These are phyloP conservation scores for Somion occarium DNA, from an alignment of 1,284 basidiomycete species.

Conservation along the genomic window DNA sequence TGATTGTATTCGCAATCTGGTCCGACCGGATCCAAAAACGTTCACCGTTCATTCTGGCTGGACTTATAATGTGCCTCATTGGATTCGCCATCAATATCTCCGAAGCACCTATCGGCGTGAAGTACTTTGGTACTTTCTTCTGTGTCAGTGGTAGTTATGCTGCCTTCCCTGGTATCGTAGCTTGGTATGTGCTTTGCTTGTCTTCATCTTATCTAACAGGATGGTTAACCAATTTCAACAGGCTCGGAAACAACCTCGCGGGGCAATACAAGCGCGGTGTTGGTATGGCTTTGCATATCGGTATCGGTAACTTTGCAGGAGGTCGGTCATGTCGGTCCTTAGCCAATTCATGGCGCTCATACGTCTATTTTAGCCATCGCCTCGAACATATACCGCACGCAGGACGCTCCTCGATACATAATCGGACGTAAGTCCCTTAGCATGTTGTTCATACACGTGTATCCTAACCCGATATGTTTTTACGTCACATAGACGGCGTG, in stretches of 20 bases:
- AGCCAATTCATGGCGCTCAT: too few species aligned
- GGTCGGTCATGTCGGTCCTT: conserved; percentile 8
- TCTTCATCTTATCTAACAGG: neutral
- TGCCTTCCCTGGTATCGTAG: conserved; percentile 56
- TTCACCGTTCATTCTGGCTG: conserved; percentile 54
- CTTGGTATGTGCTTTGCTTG: conserved; percentile 43
- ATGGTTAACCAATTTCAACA: conserved; percentile 18
- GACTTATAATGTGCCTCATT: conserved; percentile 46
- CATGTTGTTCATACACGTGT: neutral
- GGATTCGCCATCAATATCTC: conserved; percentile 68
- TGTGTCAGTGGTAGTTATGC: conserved; percentile 58
- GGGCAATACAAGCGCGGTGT: conserved; percentile 67
- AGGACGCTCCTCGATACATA: conserved; percentile 56
- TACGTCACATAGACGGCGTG: conserved; percentile 10
- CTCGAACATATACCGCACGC: conserved; percentile 54
- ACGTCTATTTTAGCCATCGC: conserved; percentile 36
- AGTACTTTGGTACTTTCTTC: conserved; percentile 68
- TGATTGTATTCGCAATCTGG: conserved; percentile 48
- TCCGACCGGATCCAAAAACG: conserved; percentile 57
- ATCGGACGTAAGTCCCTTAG: conserved; percentile 50
- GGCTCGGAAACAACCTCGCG: conserved; percentile 56
- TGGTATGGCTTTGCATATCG: conserved; percentile 60
- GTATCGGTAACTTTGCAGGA: conserved; percentile 51
- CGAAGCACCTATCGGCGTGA: conserved; percentile 41
- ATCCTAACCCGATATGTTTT: neutral